Evolutionary conservation across 2,329 filamentous ascomycete genomes (phyloP).

Genomic region (Pestalotiopsis sp.): DNA sequence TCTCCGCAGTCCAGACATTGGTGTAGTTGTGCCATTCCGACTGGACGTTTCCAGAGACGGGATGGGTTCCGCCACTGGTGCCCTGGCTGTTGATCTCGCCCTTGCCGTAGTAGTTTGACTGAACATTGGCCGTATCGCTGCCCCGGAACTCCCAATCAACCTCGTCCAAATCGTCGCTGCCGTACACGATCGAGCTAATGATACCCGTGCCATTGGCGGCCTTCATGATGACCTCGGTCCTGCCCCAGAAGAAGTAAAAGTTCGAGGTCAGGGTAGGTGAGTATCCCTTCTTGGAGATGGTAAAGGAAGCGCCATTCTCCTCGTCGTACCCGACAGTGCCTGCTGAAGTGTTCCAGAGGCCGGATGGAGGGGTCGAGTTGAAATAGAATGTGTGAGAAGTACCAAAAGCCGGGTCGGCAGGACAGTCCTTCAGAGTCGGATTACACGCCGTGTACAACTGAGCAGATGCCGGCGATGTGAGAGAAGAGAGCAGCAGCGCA

Average conservation of each 20-base stretch:
- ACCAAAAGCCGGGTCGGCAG: conserved; percentile 71
- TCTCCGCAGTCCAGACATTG: conserved; percentile 69
- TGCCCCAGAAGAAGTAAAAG: conserved; percentile 87
- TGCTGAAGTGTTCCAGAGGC: conserved; percentile 69
- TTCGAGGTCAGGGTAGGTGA: conserved; percentile 78
- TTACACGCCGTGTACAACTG: conserved; percentile 82
- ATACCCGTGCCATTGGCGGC: conserved; percentile 75
- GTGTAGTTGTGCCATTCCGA: conserved; percentile 75
- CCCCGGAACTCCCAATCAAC: conserved; percentile 87
- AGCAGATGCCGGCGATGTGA: conserved; percentile 55
- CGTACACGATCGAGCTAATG: conserved; percentile 79
- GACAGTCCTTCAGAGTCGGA: conserved; percentile 71
- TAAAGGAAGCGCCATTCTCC: conserved; percentile 70
- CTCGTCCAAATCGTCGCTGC: conserved; percentile 84
- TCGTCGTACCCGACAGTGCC: conserved; percentile 64
- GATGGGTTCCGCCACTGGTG: conserved; percentile 63
- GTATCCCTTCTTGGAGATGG: conserved; percentile 68
- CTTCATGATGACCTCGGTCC: conserved; percentile 77
- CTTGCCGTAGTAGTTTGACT: conserved; percentile 82
- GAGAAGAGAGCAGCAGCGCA: conserved; percentile 40
- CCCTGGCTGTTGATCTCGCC: conserved; percentile 57
- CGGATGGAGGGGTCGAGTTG: conserved; percentile 60
- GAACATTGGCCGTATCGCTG: conserved; percentile 60
- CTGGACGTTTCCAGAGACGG: conserved; percentile 54
- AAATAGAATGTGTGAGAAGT: conserved; percentile 65